Conservation (phyloP, 306 rosid species). For the Ziziphus jujuba region DNA sequence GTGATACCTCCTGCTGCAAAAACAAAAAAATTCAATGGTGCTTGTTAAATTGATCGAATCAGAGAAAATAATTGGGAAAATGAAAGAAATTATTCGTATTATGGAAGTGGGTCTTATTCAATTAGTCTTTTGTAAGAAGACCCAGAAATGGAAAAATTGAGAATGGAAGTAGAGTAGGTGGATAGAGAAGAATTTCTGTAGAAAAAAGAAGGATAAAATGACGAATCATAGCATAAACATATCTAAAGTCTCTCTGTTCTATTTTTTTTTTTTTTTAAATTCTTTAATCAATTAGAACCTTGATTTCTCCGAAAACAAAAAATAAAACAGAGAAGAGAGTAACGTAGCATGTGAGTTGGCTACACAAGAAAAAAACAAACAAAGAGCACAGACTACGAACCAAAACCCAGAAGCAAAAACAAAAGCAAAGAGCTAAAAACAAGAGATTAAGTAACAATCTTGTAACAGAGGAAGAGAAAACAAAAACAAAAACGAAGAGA, state of each 20-base stretch:
- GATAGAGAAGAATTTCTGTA: no score
- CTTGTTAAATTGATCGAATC: neutral
- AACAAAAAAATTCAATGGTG: no score
- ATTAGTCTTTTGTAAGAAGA: neutral
- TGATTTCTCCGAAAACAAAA: neutral
- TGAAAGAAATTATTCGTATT: no score
- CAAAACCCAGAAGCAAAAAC: slow-evolving; percentile 3
- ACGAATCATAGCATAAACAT: neutral
- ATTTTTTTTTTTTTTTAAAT: neutral
- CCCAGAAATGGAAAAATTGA: neutral
- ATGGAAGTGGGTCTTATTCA: no score
- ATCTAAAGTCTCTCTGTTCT: neutral
- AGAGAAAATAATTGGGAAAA: neutral
- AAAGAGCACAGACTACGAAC: neutral
- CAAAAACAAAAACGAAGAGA: neutral
- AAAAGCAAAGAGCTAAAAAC: slow-evolving; percentile 12
- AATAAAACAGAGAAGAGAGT: neutral
- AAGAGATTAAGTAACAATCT: neutral
- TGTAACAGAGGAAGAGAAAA: neutral
- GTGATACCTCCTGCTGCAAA: slow-evolving; percentile 76
- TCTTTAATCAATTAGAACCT: neutral
- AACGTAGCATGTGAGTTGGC: neutral
- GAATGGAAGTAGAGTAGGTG: neutral
- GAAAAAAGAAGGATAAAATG: neutral
- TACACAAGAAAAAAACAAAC: neutral